Evolutionary conservation across 2,329 filamentous ascomycete genomes (phyloP), one percentile per base, ranked within the genome.

Genomic region (Fusarium clavum): DNA sequence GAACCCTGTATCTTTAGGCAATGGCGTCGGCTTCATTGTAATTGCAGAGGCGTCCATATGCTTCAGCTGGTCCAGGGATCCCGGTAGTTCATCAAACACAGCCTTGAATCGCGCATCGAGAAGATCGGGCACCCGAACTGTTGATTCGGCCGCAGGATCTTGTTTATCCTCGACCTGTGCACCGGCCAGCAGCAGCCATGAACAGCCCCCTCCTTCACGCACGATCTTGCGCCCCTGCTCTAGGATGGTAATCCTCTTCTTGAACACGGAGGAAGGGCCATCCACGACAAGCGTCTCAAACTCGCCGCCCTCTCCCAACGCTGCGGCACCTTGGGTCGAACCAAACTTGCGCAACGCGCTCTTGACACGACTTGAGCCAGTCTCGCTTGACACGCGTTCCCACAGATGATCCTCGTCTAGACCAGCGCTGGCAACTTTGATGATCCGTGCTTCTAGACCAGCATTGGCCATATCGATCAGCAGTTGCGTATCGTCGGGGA

Each of bases 351-450:
- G 82, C 77, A 93, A 85, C 2, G 89, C 84, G 43, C 78, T 81
- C 74, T 83, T 82, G 46, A 90, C 77, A 56, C 83, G 81, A 41
- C 76, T 76, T 45, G 85, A 83, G 8, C 85, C 86, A 25, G 76
- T 77, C 7, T 80, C 75, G 74, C 87, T 87, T 5, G 92, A 89
- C 20, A 97, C 92, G 81, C 94, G 89, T 71, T 88, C 87, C 92
- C 94, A 97, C 25, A 99, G 82, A 74, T 94, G 91, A 40, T 81
- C 84, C 72, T 94, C 92, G 75, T 95, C 92, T 52, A 99, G 84
- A 0, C 94, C 96, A 9, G 94, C 94, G 69, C 93, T 97, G 45
- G 96, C 94, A 46, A 98, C 94, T 82, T 98, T 99, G 81, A 99
- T 90, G 76, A 99, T 93, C 64, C 94, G 86, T n/a, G 94, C 92